Conservation (phyloP, 2,329 filamentous ascomycete genomes). For the Pestalotiopsis sp. region DNA sequence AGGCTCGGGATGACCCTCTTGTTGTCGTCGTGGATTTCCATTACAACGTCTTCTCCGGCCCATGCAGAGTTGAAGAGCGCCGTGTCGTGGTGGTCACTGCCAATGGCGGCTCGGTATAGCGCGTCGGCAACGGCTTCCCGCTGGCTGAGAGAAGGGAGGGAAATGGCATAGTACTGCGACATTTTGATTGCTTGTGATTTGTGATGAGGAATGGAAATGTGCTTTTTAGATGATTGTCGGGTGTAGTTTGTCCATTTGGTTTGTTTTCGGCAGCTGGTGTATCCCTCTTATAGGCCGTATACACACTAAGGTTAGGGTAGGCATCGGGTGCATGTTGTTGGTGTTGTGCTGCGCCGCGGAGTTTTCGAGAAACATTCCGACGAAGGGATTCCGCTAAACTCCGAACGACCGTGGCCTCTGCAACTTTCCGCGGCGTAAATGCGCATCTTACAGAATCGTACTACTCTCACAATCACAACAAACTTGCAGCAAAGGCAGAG, state of each 20-base stretch:
- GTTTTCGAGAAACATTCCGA: neutral
- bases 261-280: neutral
- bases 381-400: neutral
- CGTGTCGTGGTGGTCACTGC: neutral
- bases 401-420: neutral
- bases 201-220: neutral
- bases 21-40: slow-evolving; percentile 1
- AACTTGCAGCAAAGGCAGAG: neutral
- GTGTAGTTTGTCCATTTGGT: neutral
- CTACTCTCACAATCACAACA: no score
- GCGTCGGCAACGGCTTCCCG: neutral
- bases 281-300: neutral
- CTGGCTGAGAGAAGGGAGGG: neutral
- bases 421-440: neutral
- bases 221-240: neutral
- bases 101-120: slow-evolving; percentile 1
- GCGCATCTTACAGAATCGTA: neutral
- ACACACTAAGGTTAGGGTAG: neutral
- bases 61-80: slow-evolving; percentile 1
- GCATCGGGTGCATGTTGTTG: neutral
- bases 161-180: neutral
- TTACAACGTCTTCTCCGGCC: neutral
- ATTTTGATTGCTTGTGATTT: neutral
- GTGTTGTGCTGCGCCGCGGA: neutral
- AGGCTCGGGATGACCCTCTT: neutral